These are phyloP conservation scores for Sungouiella blattae DNA, from an alignment of 805 yeast genomes.

Conservation along the genomic window DNA sequence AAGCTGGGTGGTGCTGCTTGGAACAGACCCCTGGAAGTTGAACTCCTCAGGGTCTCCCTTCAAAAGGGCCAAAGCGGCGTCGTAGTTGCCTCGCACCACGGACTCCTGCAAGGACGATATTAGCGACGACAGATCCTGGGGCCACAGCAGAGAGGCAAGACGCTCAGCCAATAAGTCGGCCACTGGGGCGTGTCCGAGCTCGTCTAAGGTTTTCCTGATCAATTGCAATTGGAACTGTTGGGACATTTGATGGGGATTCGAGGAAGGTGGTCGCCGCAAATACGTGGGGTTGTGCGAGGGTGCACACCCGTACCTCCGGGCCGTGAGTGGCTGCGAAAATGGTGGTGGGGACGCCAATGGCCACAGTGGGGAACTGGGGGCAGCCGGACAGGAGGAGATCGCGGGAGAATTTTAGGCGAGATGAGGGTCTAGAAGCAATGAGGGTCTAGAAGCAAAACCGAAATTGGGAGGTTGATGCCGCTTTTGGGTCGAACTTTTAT, in stretches of 20 bases:
- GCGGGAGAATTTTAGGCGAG: too few species aligned
- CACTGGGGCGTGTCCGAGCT: conserved; percentile 26
- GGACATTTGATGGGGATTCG: conserved; percentile 11
- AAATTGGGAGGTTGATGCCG: too few species aligned
- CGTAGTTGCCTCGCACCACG: conserved; percentile 4
- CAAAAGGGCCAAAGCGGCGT: conserved; percentile 1
- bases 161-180: conserved; percentile 17
- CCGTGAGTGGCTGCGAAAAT: too few species aligned
- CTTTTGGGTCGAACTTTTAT: too few species aligned
- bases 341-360: too few species aligned
- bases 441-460: too few species aligned
- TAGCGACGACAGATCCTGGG: neutral
- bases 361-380: too few species aligned
- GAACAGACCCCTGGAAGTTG: neutral
- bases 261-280: too few species aligned
- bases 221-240: conserved; percentile 27
- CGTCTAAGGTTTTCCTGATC: conserved; percentile 27
- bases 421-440: too few species aligned
- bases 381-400: too few species aligned
- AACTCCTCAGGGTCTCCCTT: conserved; percentile 1
- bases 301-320: conserved; percentile 1
- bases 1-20: neutral
- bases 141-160: conserved; percentile 2
- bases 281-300: neutral
- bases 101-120: conserved; percentile 1